Evolutionary conservation across 2,329 filamentous ascomycete genomes (phyloP), one percentile per base, ranked within the genome.

Genomic region (Thielaviopsis punctulata): DNA sequence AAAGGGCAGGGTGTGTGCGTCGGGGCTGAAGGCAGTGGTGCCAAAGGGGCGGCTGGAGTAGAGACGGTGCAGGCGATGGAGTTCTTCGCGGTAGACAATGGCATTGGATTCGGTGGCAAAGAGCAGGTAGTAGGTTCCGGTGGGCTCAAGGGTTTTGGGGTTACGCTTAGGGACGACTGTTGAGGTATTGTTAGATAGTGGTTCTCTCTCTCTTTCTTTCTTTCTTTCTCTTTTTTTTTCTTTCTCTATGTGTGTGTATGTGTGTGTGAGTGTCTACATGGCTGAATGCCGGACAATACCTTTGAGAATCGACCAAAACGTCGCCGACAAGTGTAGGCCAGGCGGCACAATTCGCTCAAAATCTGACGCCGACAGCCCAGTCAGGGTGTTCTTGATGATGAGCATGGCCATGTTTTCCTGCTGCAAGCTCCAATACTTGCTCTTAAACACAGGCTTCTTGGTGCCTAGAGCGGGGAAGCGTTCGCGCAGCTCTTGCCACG

Each of bases 41-140:
- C 57, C 10, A 57, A 77, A 73, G 15, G 83, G 65, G 5, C 72
- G 66, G 8, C 25, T 23, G 25, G 60, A 61, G 49, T 61, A 57
- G 46, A 66, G 61, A 21, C 58, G 57, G 48, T 66, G 60, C 13
- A 68, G 59, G 39, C 63, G 65, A 19, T 62, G 56, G 53, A 68
- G 56, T 49, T 63, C 62, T 52, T 61, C 60, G 51, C 75, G 72
- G 63, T 85, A 89, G 41, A 75, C 69, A 7, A 68, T 62, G 0
- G 84, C 83, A 12, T 79, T 75, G n/a, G 69, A 66, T 18, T 67
- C 61, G 21, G 69, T 73, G 56, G 74, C 69, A 68, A 89, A 90
- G 52, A 85, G 69, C 52, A 90, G 67, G 64, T 76, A 80, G 66
- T 88, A 89, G 59, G 73, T 73, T 54, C 77, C 79, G 1, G 75